A percentile compares a stretch with the other conserved stretches of the same genome.
These are phyloP conservation scores for Pyrenochaeta sp. DNA, from an alignment of 2,329 filamentous ascomycete genomes.

Conservation along the genomic window DNA sequence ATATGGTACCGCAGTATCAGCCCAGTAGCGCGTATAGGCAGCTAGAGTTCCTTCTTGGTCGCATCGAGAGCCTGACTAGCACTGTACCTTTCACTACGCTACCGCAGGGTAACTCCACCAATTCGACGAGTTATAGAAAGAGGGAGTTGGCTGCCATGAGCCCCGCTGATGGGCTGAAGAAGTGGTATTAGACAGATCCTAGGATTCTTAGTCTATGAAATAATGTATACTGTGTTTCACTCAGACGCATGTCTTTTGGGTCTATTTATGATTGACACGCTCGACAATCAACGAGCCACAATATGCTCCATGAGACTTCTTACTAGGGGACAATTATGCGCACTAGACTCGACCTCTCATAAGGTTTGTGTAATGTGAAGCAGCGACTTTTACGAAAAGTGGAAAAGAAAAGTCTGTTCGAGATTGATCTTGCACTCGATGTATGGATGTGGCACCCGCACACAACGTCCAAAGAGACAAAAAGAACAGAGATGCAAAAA, in stretches of 20 bases:
- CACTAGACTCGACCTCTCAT: no score
- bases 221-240: background rate
- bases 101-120: conserved; percentile 16
- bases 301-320: no score
- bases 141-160: conserved; percentile 10
- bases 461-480: background rate
- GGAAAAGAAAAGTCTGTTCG: no score
- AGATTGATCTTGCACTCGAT: no score
- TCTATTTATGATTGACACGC: no score
- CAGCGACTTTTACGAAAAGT: no score
- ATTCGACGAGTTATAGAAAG: conserved; percentile 11
- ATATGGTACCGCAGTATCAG: conserved; percentile 74
- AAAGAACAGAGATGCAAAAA: conserved; percentile 12
- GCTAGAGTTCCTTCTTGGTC: conserved; percentile 77
- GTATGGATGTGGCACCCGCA: no score
- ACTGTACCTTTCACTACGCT: conserved; percentile 42
- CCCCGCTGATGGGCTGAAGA: conserved; percentile 2
- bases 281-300: no score
- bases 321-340: no score
- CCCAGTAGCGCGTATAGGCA: conserved; percentile 74
- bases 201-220: background rate
- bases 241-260: no score
- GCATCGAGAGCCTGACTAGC: conserved; percentile 65
- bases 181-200: conserved; percentile 13
- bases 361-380: no score